Evolutionary conservation across 2,329 filamentous ascomycete species (phyloP).

Genomic region (Erysiphe neolycopersici): DNA sequence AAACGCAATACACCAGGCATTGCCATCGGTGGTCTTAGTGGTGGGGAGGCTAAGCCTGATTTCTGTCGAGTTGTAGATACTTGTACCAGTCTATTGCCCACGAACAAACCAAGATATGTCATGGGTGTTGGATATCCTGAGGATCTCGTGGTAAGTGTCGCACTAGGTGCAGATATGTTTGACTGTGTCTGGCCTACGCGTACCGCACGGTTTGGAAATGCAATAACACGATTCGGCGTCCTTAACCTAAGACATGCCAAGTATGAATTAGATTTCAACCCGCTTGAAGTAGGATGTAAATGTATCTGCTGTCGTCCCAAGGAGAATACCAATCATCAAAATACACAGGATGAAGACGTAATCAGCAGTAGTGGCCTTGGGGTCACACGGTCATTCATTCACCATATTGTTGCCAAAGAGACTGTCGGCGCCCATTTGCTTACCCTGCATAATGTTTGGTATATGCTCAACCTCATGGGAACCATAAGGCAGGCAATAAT

Average conservation of each 20-base stretch:
- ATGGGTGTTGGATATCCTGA: conserved; percentile 98
- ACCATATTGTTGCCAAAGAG: conserved; percentile 83
- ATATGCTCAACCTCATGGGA: conserved; percentile 64
- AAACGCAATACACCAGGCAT: conserved; percentile 80
- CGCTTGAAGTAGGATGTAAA: conserved; percentile 58
- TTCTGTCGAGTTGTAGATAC: conserved; percentile 76
- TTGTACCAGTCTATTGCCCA: conserved; percentile 63
- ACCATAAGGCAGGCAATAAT: conserved; percentile 50
- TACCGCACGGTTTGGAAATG: conserved; percentile 88
- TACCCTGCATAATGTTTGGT: conserved; percentile 90
- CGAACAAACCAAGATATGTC: conserved; percentile 88
- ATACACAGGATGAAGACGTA: neutral
- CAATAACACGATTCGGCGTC: conserved; percentile 56
- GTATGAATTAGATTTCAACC: conserved; percentile 55
- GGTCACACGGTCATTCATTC: conserved; percentile 66
- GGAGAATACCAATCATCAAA: conserved; percentile 13
- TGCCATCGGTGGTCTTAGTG: conserved; percentile 81
- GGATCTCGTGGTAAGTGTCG: conserved; percentile 78
- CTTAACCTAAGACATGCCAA: conserved; percentile 56
- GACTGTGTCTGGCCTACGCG: conserved; percentile 97
- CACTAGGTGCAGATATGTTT: conserved; percentile 95
- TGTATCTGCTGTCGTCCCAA: conserved; percentile 50
- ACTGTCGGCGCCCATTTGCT: conserved; percentile 66
- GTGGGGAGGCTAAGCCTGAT: conserved; percentile 78
- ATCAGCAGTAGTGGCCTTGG: conserved; percentile 33